Percentiles rank a stretch among this genome's conserved stretches.
Conservation (phyloP, 1,284 basidiomycete genomes). For the Volvariella surrecta region DNA sequence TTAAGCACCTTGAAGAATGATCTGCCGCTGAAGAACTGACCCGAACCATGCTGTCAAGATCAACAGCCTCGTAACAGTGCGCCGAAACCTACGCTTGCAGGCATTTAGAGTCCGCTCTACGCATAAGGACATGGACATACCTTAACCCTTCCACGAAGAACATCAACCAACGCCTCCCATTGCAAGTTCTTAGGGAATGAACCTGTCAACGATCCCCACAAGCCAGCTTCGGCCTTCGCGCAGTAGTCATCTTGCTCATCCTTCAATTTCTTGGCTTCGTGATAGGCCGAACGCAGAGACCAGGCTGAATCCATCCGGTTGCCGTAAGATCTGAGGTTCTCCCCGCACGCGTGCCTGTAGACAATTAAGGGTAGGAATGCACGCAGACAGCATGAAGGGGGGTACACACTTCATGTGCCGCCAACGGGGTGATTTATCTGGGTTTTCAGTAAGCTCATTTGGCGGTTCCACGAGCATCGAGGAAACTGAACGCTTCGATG, state of each 20-base stretch:
- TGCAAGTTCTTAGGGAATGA: conserved; percentile 67
- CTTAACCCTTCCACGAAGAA: conserved; percentile 74
- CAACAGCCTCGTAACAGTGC: conserved; percentile 75
- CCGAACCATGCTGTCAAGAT: conserved; percentile 68
- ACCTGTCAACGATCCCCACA: conserved; percentile 50
- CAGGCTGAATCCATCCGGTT: conserved; percentile 58
- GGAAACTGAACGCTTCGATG: conserved; percentile 44
- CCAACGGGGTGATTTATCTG: conserved; percentile 31
- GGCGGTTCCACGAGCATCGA: conserved; percentile 65
- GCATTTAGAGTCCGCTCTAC: background rate
- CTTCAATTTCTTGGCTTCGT: conserved; percentile 64
- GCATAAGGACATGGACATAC: conserved; percentile 22
- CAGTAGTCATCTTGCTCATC: conserved; percentile 69
- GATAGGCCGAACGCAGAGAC: conserved; percentile 52
- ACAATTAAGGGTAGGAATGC: conserved; percentile 4
- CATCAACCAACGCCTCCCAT: conserved; percentile 78
- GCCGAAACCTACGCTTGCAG: conserved; percentile 34
- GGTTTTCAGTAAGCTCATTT: conserved; percentile 25
- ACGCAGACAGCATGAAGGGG: background rate
- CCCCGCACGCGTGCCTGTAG: conserved; percentile 54
- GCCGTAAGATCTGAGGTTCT: conserved; percentile 33
- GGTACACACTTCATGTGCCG: conserved; percentile 48
- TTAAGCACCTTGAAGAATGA: conserved; percentile 14
- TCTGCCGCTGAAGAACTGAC: conserved; percentile 27
- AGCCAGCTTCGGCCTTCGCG: conserved; percentile 42